Evolutionary conservation across 2,329 filamentous ascomycete genomes (phyloP).

Genomic region (Coniochaeta hoffmannii): DNA sequence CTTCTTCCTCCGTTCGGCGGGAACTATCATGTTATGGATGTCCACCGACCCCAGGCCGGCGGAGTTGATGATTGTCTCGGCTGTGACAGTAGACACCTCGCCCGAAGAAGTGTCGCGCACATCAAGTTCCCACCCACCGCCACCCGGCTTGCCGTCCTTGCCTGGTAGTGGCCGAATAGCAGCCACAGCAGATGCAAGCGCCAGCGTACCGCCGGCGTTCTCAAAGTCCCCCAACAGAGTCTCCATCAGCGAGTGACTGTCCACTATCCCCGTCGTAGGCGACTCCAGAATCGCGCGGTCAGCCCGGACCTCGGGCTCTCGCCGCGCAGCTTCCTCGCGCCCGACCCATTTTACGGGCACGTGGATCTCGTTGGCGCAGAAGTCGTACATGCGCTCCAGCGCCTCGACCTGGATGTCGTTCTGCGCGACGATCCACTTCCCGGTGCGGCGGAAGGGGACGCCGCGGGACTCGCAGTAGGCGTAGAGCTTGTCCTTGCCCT

Average conservation of each 20-base stretch:
- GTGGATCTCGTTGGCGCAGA: conserved; percentile 30
- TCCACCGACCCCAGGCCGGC: conserved; percentile 72
- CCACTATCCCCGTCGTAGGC: conserved; percentile 81
- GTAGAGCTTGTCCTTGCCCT: conserved; percentile 72
- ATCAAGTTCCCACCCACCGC: conserved; percentile 61
- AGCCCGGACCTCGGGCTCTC: conserved; percentile 72
- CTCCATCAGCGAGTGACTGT: conserved; percentile 79
- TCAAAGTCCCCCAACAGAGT: conserved; percentile 71
- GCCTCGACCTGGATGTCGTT: conserved; percentile 60
- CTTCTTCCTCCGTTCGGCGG: conserved; percentile 42
- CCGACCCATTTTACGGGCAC: conserved; percentile 69
- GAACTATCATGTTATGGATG: conserved; percentile 77
- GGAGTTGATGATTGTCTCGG: conserved; percentile 74
- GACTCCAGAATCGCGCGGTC: conserved; percentile 71
- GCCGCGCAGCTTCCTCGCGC: conserved; percentile 47
- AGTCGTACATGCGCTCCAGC: conserved; percentile 41
- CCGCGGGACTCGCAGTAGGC: conserved; percentile 58
- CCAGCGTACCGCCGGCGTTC: conserved; percentile 66
- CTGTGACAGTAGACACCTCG: conserved; percentile 53
- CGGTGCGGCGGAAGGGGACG: conserved; percentile 67
- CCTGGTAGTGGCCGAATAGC: conserved; percentile 41
- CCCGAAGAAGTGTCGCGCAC: conserved; percentile 38
- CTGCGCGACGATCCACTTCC: conserved; percentile 96
- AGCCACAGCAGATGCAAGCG: conserved; percentile 60
- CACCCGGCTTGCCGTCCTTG: conserved; percentile 31